Conservation (phyloP, 495 filamentous ascomycete genomes). For the Penicillium egyptiacum region DNA sequence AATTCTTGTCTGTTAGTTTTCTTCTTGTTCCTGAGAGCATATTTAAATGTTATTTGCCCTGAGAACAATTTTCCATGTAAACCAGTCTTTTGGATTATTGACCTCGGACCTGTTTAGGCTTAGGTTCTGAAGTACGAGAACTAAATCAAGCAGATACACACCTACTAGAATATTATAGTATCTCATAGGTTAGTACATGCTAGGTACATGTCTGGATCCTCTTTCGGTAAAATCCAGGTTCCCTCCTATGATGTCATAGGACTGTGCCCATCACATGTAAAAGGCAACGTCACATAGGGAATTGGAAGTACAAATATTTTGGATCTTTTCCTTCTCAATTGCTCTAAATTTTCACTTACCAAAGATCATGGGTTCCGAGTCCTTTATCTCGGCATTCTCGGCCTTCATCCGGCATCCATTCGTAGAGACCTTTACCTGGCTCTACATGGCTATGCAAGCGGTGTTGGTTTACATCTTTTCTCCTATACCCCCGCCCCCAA, state of each 20-base stretch:
- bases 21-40: no score
- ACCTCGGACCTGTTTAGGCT: no score
- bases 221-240: neutral
- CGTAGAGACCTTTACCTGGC: conserved; percentile 49
- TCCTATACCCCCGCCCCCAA: conserved; percentile 63
- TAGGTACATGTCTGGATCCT: neutral
- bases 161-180: neutral
- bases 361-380: conserved; percentile 14
- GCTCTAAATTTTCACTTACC: neutral
- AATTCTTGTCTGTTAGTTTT: no score
- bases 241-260: neutral
- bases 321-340: neutral
- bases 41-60: no score
- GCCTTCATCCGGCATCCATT: conserved; percentile 37
- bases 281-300: conserved; percentile 1
- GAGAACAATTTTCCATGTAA: no score
- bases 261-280: conserved; percentile 6
- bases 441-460: conserved; percentile 68
- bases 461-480: conserved; percentile 65
- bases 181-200: neutral
- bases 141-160: neutral
- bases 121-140: no score
- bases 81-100: no score
- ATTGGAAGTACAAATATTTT: conserved; percentile 4
- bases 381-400: conserved; percentile 19